Conservation (phyloP, 129 eudicot genomes). For the Flaveria brownii region DNA sequence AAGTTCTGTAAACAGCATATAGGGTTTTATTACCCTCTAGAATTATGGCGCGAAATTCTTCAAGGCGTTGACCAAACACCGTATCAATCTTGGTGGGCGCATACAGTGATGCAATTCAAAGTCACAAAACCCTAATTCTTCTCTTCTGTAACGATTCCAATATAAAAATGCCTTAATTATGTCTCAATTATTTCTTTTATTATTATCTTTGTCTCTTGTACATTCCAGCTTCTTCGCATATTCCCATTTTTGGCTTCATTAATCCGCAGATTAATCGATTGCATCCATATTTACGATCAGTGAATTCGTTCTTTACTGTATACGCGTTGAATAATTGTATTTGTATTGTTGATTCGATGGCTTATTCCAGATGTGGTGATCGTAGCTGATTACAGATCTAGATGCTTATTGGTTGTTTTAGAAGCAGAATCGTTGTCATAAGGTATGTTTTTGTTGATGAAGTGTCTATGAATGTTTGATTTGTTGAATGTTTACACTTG, state of each 20-base stretch:
- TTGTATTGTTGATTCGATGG: neutral
- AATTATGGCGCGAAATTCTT: conserved; percentile 39
- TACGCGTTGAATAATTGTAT: conserved; percentile 13
- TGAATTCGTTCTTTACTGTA: neutral
- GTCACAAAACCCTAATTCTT: conserved; percentile 29
- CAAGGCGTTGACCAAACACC: conserved; percentile 32
- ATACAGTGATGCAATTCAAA: conserved; percentile 13
- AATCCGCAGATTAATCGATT: conserved; percentile 18
- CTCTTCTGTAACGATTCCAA: neutral
- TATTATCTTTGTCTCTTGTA: conserved; percentile 22
- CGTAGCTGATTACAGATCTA: conserved; percentile 25
- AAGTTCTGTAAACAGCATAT: neutral
- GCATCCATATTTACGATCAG: conserved; percentile 6
- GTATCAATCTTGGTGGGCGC: conserved; percentile 32
- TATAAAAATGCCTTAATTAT: neutral
- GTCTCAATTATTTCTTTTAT: conserved; percentile 2
- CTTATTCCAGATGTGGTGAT: conserved; percentile 7
- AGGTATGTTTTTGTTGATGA: conserved; percentile 21
- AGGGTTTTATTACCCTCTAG: neutral
- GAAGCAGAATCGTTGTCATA: conserved; percentile 26
- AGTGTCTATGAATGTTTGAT: neutral
- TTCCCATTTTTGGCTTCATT: conserved; percentile 38
- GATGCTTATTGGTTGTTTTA: conserved; percentile 4
- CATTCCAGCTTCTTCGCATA: conserved; percentile 35
- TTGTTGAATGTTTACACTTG: neutral